Conservation (phyloP, 495 filamentous ascomycete species). For the Massariosphaeria phaeospora region DNA sequence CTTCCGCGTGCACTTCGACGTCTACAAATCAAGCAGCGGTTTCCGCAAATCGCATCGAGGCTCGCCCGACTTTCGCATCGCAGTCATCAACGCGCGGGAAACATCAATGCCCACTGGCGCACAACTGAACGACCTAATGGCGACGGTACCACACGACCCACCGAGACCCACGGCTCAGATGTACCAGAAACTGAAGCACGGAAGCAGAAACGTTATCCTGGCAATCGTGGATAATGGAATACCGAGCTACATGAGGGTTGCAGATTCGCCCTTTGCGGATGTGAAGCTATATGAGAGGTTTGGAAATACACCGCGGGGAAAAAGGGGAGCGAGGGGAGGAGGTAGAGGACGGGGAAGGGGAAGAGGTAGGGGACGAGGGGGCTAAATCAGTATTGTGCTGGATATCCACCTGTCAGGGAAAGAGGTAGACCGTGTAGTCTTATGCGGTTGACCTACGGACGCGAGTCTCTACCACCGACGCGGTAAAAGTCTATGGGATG, state of each 20-base stretch:
- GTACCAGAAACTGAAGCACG: conserved; percentile 61
- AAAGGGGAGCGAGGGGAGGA: conserved; percentile 41
- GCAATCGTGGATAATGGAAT: conserved; percentile 88
- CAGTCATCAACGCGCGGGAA: conserved; percentile 70
- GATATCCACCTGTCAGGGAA: no score
- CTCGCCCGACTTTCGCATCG: conserved; percentile 73
- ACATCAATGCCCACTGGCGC: conserved; percentile 63
- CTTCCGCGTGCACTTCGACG: conserved; percentile 66
- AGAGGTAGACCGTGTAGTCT: no score
- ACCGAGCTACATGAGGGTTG: conserved; percentile 76
- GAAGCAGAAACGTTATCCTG: conserved; percentile 74
- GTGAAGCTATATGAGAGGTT: conserved; percentile 63
- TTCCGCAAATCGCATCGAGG: conserved; percentile 74
- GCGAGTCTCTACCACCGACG: no score
- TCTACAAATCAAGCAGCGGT: conserved; percentile 60
- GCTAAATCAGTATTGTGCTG: no score
- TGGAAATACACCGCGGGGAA: conserved; percentile 34
- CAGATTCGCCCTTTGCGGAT: conserved; percentile 68
- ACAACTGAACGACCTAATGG: conserved; percentile 65
- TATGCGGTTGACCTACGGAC: no score
- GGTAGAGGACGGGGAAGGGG: conserved; percentile 43
- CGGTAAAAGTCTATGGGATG: no score
- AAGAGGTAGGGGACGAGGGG: conserved; percentile 42
- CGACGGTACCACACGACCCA: conserved; percentile 60
- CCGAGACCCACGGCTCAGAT: conserved; percentile 38